Base-by-base conservation (phyloP, 2,329 filamentous ascomycete genomes). In the Phymatotrichopsis omnivora region DNA sequence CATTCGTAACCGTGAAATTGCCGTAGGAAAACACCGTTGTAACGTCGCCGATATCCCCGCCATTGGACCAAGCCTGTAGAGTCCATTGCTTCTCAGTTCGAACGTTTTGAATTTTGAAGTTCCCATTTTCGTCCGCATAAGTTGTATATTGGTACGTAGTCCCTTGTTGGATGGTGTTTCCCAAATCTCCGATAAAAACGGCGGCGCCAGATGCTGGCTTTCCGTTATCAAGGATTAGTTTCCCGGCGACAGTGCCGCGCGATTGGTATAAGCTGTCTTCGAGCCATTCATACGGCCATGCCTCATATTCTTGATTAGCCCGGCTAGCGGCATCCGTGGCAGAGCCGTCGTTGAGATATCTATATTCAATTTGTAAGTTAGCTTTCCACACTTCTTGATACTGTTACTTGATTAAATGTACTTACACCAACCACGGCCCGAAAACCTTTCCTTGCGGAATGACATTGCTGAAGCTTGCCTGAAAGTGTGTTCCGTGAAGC, bases 401-500 rank as follows among this genome's bases (percentile, higher is more conserved):
- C n/a, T 10, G 4, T 16, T 22, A 31, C 12, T 17, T 7, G 7
- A 10, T 11, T 4, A n/a, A 17, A n/a, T 24, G 16, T 8, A 41
- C 42, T 45, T 65, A 67, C 65, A 65, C 67, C 5, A 68, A 57
- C 66, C 66, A 68, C 2, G 66, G 66, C 0, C 66, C 66, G 61
- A 65, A 68, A 17, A 63, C 63, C 58, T 67, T 68, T 3, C 63
- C 65, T n/a, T 64, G 56, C 24, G 61, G 53, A 50, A 65, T 63
- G 2, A 56, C 59, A 37, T 67, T 65, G 16, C 52, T 57, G 31
- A 61, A 60, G 1, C 57, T 60, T 3, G 62, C 64, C 52, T 62
- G 60, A 53, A 68, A 69, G 53, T 70, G 67, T 0, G 70, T 72
- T 25, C 70, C 71, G 52, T 73, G 70, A 25, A 73, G 64, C 67